Evolutionary conservation across 2,329 filamentous ascomycete genomes (phyloP).

Genomic region (Penicillium sp.): DNA sequence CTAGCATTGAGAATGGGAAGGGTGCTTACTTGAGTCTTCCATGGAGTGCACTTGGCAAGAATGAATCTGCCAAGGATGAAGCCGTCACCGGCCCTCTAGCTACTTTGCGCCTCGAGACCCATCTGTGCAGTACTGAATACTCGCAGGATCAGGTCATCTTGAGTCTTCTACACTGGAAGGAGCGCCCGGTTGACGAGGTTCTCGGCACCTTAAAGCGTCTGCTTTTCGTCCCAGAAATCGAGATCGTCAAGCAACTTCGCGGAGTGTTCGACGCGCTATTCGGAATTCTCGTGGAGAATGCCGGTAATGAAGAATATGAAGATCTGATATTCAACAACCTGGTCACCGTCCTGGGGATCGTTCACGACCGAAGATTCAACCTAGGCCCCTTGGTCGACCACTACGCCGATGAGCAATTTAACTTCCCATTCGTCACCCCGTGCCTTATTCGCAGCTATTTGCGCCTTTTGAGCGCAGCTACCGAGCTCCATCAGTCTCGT

Average conservation of each 20-base stretch:
- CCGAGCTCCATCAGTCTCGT: slow-evolving; percentile 77
- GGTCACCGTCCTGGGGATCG: slow-evolving; percentile 85
- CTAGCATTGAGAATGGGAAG: slow-evolving; percentile 66
- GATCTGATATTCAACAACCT: slow-evolving; percentile 88
- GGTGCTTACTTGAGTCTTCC: slow-evolving; percentile 84
- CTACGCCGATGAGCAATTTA: slow-evolving; percentile 84
- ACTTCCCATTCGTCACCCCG: slow-evolving; percentile 87
- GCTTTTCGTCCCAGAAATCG: slow-evolving; percentile 92
- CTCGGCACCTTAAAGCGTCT: slow-evolving; percentile 74
- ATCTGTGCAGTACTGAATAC: slow-evolving; percentile 89
- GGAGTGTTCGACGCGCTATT: slow-evolving; percentile 91
- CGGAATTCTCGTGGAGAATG: slow-evolving; percentile 82
- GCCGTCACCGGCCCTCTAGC: slow-evolving; percentile 75
- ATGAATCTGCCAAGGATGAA: slow-evolving; percentile 68
- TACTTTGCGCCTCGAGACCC: slow-evolving; percentile 74
- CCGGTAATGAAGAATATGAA: slow-evolving; percentile 89
- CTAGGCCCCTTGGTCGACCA: slow-evolving; percentile 85
- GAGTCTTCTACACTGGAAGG: slow-evolving; percentile 82
- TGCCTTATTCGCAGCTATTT: slow-evolving; percentile 85
- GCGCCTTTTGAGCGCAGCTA: slow-evolving; percentile 75
- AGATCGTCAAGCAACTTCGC: slow-evolving; percentile 89
- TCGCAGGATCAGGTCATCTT: slow-evolving; percentile 88
- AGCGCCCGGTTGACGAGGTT: slow-evolving; percentile 68
- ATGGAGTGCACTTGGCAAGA: slow-evolving; percentile 68
- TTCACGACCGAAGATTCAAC: slow-evolving; percentile 92